Conservation (phyloP, 352 stramenopile species). For the Globisporangium radiosum region DNA sequence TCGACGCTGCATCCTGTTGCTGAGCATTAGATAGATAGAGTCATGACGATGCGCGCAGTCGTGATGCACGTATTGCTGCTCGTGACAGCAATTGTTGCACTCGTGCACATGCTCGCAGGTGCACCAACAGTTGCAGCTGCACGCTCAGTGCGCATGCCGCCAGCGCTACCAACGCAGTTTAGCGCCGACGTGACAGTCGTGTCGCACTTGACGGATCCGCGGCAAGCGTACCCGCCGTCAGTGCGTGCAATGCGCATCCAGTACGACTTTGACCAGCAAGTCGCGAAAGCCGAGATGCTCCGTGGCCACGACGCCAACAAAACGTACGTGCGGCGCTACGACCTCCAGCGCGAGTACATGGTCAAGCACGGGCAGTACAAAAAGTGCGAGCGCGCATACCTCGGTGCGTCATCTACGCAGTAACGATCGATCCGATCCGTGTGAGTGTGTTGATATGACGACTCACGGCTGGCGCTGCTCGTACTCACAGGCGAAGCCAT, state of each 20-base stretch:
- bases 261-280: conserved; percentile 56
- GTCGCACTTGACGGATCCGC: conserved; percentile 58
- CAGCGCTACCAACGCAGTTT: conserved; percentile 49
- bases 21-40: no score
- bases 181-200: conserved; percentile 43
- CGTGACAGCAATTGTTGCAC: not conserved
- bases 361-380: conserved; percentile 56
- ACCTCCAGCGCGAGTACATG: conserved; percentile 67
- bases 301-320: conserved; percentile 61
- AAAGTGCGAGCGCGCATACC: conserved; percentile 66
- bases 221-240: conserved; percentile 49
- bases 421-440: no score
- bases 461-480: no score
- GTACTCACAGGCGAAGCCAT: conserved; percentile 34
- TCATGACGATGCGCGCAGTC: no score
- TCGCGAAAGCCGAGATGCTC: conserved; percentile 54
- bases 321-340: conserved; percentile 64
- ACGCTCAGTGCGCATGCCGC: conserved; percentile 1
- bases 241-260: conserved; percentile 44
- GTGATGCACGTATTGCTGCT: not conserved
- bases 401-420: conserved; percentile 19
- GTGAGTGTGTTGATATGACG: no score
- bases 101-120: not conserved
- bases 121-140: not conserved
- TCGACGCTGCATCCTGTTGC: no score